These are phyloP conservation scores for Spathaspora hagerdaliae DNA, from an alignment of 805 yeast genomes.

Conservation along the genomic window DNA sequence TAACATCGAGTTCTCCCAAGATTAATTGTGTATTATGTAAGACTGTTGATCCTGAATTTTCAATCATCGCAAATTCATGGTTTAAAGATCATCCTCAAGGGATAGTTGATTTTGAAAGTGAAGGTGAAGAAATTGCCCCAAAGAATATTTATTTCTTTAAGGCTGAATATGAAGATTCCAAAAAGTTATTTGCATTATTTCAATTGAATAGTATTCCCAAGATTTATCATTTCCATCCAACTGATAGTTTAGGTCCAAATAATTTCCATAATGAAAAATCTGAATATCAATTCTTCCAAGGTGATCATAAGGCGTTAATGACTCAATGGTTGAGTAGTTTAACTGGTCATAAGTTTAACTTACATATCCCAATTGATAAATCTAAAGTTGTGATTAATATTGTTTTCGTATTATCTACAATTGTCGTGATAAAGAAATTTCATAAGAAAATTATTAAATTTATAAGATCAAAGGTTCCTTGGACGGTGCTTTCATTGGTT, in stretches of 20 bases:
- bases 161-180: conserved; percentile 65
- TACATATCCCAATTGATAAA: conserved; percentile 43
- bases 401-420: conserved; percentile 26
- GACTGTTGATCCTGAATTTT: conserved; percentile 63
- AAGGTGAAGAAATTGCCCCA: conserved; percentile 13
- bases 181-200: conserved; percentile 48
- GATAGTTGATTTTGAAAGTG: conserved; percentile 30
- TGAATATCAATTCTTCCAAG: conserved; percentile 46
- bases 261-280: conserved; percentile 22
- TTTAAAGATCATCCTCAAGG: conserved; percentile 50
- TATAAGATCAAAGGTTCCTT: conserved; percentile 51
- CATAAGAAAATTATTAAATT: conserved; percentile 32
- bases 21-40: conserved; percentile 76
- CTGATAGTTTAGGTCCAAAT: conserved; percentile 28
- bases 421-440: conserved; percentile 23
- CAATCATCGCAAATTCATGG: conserved; percentile 56
- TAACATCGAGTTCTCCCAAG: conserved; percentile 71
- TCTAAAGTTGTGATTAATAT: conserved; percentile 5
- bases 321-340: conserved; percentile 28
- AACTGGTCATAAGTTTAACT: conserved; percentile 31
- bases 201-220: conserved; percentile 75
- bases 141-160: conserved; percentile 59
- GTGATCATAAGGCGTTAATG: conserved; percentile 38
- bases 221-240: conserved; percentile 57
- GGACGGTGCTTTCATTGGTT: conserved; percentile 70